Evolutionary conservation across 2,329 filamentous ascomycete species (phyloP), one percentile per base, ranked within the genome.

Genomic region (Didymella segeticola): DNA sequence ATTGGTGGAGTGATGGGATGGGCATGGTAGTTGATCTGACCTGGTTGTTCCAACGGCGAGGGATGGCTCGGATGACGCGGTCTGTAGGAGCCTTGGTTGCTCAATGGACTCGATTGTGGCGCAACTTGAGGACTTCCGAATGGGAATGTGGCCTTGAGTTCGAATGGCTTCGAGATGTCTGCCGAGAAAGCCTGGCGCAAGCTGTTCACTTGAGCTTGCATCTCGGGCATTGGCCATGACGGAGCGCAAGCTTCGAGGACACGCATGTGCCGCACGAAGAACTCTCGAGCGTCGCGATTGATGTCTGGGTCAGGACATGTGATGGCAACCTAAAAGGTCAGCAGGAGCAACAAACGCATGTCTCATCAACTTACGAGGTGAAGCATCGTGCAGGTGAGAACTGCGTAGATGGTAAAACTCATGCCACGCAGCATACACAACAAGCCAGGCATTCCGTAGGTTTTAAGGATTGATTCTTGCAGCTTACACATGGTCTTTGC

Each of bases 401-500:
- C 86, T 50, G 88, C 87, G 69, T 98, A 98, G n/a, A 98, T 91
- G 5, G 91, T 91, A 68, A 96, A 98, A 75, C 93, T 96, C 71
- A 96, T 92, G 31, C 93, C 93, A 62, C 93, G 85, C 68, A 93
- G 89, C 93, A 97, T 97, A 76, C 89, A 96, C 64, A 95, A 82
- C 14, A 98, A 80, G 0, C 93, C 93, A 14, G 84, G 84, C 56
- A 96, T 79, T 2, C 92, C 91, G 72, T 88, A 96, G 0, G 85
- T 83, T 47, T 88, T 83, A 53, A 96, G 70, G 29, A 96, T 86
- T 2, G 88, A 88, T 75, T 98, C 93, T 69, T 97, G 92, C 5
- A 97, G 76, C 55, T 90, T 87, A 75, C 93, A 97, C 43, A 98
- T 82, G 33, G 84, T 85, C 74, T 95, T 96, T 31, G 93, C 92